A percentile compares a stretch with the other conserved stretches of the same genome.
Evolutionary conservation across 139 green algal genomes (phyloP).

Genomic region (Auxenochlorella pyrenoidosa): DNA sequence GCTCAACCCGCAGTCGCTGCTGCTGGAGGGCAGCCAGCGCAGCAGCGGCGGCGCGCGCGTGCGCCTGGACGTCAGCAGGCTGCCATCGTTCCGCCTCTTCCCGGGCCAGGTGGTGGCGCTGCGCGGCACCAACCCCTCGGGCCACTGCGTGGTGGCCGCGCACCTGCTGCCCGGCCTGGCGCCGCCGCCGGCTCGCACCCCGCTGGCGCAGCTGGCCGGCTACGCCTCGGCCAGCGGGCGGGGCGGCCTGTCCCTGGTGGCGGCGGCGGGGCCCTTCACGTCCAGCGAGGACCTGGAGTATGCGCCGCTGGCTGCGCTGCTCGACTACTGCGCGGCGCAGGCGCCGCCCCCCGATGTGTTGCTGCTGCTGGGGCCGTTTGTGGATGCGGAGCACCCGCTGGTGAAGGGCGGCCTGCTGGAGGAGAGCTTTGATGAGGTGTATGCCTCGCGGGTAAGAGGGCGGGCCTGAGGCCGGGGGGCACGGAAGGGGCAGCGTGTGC

Average conservation of each 20-base stretch:
- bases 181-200: conserved; percentile 11
- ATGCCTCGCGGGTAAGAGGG: conserved; percentile 58
- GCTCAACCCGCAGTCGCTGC: conserved; percentile 73
- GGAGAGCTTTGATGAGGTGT: conserved; percentile 80
- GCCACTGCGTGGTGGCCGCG: conserved; percentile 72
- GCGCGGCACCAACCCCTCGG: conserved; percentile 81
- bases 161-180: conserved; percentile 68
- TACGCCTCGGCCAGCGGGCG: conserved; percentile 18
- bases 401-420: conserved; percentile 74
- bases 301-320: conserved; percentile 79
- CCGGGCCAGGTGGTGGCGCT: conserved; percentile 79
- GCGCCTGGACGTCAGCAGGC: conserved; percentile 70
- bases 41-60: conserved; percentile 70
- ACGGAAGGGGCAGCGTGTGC: neutral
- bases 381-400: conserved; percentile 86
- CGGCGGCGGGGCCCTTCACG: conserved; percentile 82
- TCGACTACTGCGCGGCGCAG: conserved; percentile 60
- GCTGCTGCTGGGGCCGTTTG: conserved; percentile 92
- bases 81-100: conserved; percentile 72
- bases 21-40: conserved; percentile 80
- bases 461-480: too few species aligned
- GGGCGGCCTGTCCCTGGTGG: conserved; percentile 51
- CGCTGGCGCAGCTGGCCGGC: neutral
- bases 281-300: conserved; percentile 68
- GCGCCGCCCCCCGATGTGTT: conserved; percentile 68